Base-by-base conservation (phyloP, 2,329 filamentous ascomycete species). In the Salinomyces thailandicus region DNA sequence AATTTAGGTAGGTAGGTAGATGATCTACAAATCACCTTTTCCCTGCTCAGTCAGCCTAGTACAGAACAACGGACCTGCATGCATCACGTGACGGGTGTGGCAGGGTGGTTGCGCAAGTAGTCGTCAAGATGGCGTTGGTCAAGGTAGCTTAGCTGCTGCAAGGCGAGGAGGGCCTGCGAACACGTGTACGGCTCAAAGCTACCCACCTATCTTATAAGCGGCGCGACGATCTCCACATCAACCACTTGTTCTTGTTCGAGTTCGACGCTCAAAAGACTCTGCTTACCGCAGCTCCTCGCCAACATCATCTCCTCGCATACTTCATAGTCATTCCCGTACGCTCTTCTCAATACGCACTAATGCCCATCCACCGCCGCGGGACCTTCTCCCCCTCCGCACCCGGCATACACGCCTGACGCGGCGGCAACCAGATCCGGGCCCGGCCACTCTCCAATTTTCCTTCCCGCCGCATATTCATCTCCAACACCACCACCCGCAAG, bases 391-490 rank as follows among this genome's bases (percentile, higher is more conserved):
- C 29, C 20, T 38, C 35, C 30, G 33, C 33, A 18, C 28, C 48
- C 17, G 53, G 43, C 35, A 18, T 41, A 34, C 41, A 43, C 18
- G 47, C 52, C 17, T 65, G 62, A 42, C 75, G 65, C 30, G 75
- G 74, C 24, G 75, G 75, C 30, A 79, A 56, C 72, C 73, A 78
- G 41, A 78, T 66, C 38, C 66, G 67, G 17, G 75, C 75, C 44
- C 67, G 64, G 14, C 73, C 72, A 12, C 68, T 63, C 42, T 74
- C 72, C 30, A 79, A 60, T 58, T 79, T 79, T 37, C 75, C 75
- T 42, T 64, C 65, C 29, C 75, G 68, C 24, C 75, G 68, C 75
- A 79, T 79, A 53, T 79, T 78, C 74, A 79, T 77, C 57, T 79
- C 75, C 32, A 79, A 62, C 8, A 79, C 75, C 12, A 78, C 73